Conservation (phyloP, 495 filamentous ascomycete genomes). For the Haplographium delicatum region DNA sequence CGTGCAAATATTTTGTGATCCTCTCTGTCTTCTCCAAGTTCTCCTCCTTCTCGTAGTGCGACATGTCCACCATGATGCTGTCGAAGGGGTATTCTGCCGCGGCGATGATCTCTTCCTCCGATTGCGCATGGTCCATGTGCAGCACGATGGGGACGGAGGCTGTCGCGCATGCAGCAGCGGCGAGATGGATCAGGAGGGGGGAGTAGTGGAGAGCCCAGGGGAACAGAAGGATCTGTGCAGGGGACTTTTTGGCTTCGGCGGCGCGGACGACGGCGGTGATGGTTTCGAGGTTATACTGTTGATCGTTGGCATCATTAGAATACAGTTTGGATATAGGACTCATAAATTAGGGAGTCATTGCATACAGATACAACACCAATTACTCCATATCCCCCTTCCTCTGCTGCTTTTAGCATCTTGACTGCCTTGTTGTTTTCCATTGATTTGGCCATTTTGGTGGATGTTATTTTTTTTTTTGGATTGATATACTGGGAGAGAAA, state of each 20-base stretch:
- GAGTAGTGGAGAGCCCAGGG: constrained; percentile 68
- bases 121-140: constrained; percentile 74
- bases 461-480: too few species aligned
- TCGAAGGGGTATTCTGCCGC: constrained; percentile 54
- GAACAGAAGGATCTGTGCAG: constrained; percentile 80
- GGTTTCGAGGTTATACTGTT: constrained; percentile 72
- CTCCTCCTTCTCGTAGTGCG: constrained; percentile 60
- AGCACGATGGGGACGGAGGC: constrained; percentile 68
- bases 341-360: neutral
- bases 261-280: constrained; percentile 75
- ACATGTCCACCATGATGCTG: constrained; percentile 62
- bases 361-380: constrained; percentile 64
- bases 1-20: constrained; percentile 51
- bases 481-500: neutral
- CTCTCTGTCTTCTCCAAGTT: constrained; percentile 56
- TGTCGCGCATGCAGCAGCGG: constrained; percentile 54
- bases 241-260: constrained; percentile 66
- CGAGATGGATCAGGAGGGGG: constrained; percentile 54
- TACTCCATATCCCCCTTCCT: constrained; percentile 60
- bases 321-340: neutral
- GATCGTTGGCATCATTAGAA: neutral
- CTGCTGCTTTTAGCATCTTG: constrained; percentile 62
- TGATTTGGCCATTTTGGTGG: constrained; percentile 17
- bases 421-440: constrained; percentile 56
- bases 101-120: constrained; percentile 59